A percentile compares a stretch with the other conserved stretches of the same genome.
Evolutionary conservation across 805 yeast genomes (phyloP).

Genomic region (Yarrowia sp.): DNA sequence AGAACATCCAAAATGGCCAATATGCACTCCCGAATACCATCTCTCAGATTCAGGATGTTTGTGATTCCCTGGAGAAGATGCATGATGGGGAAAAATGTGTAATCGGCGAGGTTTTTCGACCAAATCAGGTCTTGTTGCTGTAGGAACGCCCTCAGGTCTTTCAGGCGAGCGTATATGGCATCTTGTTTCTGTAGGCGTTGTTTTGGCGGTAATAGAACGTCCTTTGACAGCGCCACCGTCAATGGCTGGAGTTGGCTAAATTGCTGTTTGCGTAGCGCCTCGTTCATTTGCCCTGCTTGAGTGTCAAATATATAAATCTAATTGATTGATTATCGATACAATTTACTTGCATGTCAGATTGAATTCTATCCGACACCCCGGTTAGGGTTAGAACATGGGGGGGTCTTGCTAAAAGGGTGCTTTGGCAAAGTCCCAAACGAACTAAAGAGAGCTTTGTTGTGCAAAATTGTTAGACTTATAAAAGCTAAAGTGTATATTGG

Average conservation of each 20-base stretch:
- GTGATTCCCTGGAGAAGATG: constrained; percentile 41
- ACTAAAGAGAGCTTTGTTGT: not conserved
- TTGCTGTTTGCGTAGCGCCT: constrained; percentile 4
- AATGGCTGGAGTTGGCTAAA: constrained; percentile 15
- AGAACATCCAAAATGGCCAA: constrained; percentile 4
- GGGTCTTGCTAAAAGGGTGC: not conserved
- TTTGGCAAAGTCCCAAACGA: not conserved
- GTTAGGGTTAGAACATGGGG: constrained; percentile 21
- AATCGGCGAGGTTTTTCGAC: constrained; percentile 37
- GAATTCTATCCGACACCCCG: constrained; percentile 13
- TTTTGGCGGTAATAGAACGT: constrained; percentile 7
- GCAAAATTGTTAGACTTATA: not conserved
- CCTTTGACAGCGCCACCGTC: constrained; percentile 8
- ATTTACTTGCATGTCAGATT: constrained; percentile 1
- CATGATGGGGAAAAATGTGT: constrained; percentile 39
- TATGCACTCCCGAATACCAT: constrained; percentile 25
- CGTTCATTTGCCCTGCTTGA: constrained; percentile 1
- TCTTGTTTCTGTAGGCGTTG: constrained; percentile 30
- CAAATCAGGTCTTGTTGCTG: constrained; percentile 11
- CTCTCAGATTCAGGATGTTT: constrained; percentile 8
- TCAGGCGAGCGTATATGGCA: constrained; percentile 13
- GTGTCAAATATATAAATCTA: not conserved
- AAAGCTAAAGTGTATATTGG: not conserved
- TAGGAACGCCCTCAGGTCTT: constrained; percentile 4
- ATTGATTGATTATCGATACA: not conserved